Percentiles rank a stretch among this genome's conserved stretches.
These are phyloP conservation scores for Colletotrichum costaricense DNA, from an alignment of 2,329 filamentous ascomycete species.

Conservation along the genomic window DNA sequence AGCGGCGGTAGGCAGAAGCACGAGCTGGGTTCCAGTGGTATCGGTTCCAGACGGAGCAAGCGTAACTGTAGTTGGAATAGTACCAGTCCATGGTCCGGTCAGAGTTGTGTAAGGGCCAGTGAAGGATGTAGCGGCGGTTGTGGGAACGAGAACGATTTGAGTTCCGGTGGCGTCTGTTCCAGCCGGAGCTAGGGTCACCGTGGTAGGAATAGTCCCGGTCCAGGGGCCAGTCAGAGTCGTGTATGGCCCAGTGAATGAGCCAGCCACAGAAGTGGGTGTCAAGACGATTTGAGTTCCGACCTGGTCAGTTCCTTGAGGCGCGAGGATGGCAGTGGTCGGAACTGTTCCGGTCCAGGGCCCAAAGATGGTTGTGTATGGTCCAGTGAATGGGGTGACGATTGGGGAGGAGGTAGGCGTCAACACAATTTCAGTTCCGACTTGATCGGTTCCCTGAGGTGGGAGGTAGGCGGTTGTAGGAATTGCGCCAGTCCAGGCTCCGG, in stretches of 20 bases:
- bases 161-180: not conserved
- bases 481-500: not conserved
- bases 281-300: not conserved
- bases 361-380: not conserved
- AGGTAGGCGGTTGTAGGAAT: not conserved
- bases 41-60: not conserved
- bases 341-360: not conserved
- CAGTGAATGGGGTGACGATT: not conserved
- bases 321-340: not conserved
- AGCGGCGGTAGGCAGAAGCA: not conserved
- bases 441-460: not conserved
- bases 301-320: not conserved
- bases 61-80: not conserved
- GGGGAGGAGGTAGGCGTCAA: not conserved
- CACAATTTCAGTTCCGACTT: not conserved
- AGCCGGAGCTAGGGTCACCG: not conserved
- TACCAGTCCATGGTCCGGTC: not conserved
- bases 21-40: not conserved
- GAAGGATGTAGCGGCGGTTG: not conserved
- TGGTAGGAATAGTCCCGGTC: not conserved
- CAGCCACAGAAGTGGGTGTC: not conserved
- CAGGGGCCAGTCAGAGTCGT: not conserved
- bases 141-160: not conserved
- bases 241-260: not conserved
- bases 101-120: not conserved